A percentile compares a stretch with the other conserved stretches of the same genome.
Evolutionary conservation across 192 early-diverging fungal species (phyloP).

Genomic region (Umbelopsis sp.): DNA sequence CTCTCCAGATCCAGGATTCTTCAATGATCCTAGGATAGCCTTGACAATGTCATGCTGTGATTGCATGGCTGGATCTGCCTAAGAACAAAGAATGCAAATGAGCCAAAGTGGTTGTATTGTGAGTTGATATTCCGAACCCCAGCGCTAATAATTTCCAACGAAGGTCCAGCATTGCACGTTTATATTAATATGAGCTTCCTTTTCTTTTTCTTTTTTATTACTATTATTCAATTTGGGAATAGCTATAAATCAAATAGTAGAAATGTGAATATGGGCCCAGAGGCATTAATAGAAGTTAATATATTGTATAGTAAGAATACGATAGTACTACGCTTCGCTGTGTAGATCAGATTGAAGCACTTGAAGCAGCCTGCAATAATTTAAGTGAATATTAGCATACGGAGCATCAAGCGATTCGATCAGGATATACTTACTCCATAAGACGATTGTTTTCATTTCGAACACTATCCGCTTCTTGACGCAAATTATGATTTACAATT

Average conservation of each 20-base stretch:
- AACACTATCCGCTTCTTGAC: neutral
- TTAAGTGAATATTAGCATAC: neutral
- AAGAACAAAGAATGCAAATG: too few species aligned
- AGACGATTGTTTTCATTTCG: neutral
- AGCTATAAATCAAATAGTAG: neutral
- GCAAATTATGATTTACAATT: constrained; percentile 1
- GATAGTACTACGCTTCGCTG: neutral
- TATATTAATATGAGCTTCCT: neutral
- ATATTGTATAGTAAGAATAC: neutral
- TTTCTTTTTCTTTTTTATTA: too few species aligned
- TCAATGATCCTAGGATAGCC: neutral
- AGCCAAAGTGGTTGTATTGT: too few species aligned
- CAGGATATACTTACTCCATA: neutral
- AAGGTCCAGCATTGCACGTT: neutral
- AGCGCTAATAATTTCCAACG: neutral
- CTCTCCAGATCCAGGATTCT: neutral
- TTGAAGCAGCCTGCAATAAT: neutral
- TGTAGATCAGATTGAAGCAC: neutral
- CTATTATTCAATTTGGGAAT: neutral
- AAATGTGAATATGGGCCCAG: neutral
- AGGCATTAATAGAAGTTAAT: neutral
- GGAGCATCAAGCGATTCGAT: neutral
- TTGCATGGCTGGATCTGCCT: neutral
- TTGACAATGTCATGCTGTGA: constrained; percentile 9
- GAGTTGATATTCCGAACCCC: too few species aligned